Evolutionary conservation across 768 basidiomycete species (phyloP), one percentile per base, ranked within the genome.

Genomic region (Amanita muscaria): DNA sequence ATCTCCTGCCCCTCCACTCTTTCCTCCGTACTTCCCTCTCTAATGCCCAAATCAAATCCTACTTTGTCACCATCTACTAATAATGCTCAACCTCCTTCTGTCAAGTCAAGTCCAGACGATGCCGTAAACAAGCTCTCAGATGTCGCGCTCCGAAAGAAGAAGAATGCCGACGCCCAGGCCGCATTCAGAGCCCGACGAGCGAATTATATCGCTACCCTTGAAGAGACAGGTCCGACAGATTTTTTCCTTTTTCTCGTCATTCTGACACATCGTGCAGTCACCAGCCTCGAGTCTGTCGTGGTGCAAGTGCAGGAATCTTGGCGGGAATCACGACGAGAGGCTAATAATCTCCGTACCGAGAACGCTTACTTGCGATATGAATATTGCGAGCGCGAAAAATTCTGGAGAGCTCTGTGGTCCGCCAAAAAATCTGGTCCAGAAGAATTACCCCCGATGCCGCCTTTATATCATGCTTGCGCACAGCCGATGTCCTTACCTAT

Each of bases 111-210:
- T 24, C 49, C 56, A 18, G 62, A 68, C 44, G 62, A 65, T 27
- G 49, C 59, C 49, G 55, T 66, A 21, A 54, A 67, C 35, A 72
- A 73, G 50, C 59, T 80, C 59, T 72, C 80, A 52, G 82, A 85
- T 61, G 73, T 82, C 10, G 79, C 80, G 25, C 69, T 84, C 54
- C 69, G 86, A 51, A 88, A 87, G 68, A 87, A 86, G 71, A 90
- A 90, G 68, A 90, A 90, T 55, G 88, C 88, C 27, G 84, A 88
- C 58, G 88, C 88, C 2, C 88, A 90, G 64, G 87, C 88, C 43
- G 85, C 86, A 48, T 89, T 88, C 62, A 72, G 85, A 51, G 83
- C 82, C 39, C 66, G 85, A 52, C 74, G 88, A 52, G 85, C 84
- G 39, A 88, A 86, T 62, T 90, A 90, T 61, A 90, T 90, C 58